Conservation (phyloP, 1,139 yeast genomes). For the Blastobotrys malaysiensis region DNA sequence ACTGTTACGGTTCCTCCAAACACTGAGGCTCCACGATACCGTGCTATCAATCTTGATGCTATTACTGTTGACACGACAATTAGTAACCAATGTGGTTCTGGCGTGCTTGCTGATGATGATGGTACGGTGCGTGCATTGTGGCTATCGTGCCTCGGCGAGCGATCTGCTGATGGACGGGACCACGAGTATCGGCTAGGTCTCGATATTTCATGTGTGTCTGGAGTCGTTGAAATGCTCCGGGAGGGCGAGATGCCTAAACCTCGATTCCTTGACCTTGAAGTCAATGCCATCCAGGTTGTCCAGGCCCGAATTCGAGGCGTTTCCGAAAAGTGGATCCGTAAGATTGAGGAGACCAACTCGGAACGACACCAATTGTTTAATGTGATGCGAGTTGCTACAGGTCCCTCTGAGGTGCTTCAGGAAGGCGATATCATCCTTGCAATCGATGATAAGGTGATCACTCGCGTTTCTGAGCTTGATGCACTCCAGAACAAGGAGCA, state of each 20-base stretch:
- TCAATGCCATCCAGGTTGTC: constrained; percentile 59
- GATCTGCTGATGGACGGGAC: constrained; percentile 48
- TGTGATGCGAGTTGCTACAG: constrained; percentile 66
- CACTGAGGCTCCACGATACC: constrained; percentile 62
- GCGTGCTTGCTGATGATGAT: constrained; percentile 69
- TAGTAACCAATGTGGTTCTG: constrained; percentile 72
- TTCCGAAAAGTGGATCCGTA: constrained; percentile 71
- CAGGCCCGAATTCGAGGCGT: constrained; percentile 85
- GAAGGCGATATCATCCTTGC: constrained; percentile 71
- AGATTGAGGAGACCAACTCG: constrained; percentile 51
- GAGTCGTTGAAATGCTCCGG: constrained; percentile 53
- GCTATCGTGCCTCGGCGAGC: constrained; percentile 78
- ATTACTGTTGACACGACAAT: constrained; percentile 67
- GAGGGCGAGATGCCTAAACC: constrained; percentile 49
- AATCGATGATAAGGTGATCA: constrained; percentile 59
- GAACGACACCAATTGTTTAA: constrained; percentile 69
- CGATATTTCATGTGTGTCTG: constrained; percentile 58
- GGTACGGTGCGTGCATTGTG: constrained; percentile 81
- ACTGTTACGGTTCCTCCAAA: constrained; percentile 71
- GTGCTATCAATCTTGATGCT: constrained; percentile 81
- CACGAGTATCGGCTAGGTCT: constrained; percentile 73
- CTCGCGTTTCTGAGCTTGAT: constrained; percentile 61
- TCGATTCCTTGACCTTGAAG: constrained; percentile 74
- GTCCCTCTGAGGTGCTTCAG: constrained; percentile 37
- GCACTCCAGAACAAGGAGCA: constrained; percentile 45